Evolutionary conservation across 2,329 filamentous ascomycete genomes (phyloP).

Genomic region (Aulographum hederae): DNA sequence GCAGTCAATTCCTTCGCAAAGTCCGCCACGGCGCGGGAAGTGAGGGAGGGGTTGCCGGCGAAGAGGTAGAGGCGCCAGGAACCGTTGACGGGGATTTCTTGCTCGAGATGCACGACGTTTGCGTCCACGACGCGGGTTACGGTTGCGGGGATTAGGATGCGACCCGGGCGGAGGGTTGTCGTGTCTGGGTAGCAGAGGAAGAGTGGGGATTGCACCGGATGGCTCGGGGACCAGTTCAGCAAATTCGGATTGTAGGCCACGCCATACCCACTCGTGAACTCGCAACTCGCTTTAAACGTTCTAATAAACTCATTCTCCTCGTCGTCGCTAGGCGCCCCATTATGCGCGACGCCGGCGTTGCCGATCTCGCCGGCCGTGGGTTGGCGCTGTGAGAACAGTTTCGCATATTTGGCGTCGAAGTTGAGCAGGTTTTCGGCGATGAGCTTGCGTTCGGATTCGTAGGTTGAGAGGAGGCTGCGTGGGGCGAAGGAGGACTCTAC

Average conservation of each 20-base stretch:
- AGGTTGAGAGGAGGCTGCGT: constrained; percentile 60
- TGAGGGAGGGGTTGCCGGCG: constrained; percentile 45
- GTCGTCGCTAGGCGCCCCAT: constrained; percentile 10
- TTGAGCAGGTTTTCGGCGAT: constrained; percentile 69
- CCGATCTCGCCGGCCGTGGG: constrained; percentile 57
- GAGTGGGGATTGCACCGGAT: constrained; percentile 51
- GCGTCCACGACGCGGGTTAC: constrained; percentile 79
- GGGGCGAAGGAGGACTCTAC: constrained; percentile 70
- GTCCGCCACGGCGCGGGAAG: constrained; percentile 46
- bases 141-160: constrained; percentile 57
- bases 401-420: constrained; percentile 81
- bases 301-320: constrained; percentile 68
- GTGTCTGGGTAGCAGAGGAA: constrained; percentile 37
- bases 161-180: constrained; percentile 52
- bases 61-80: constrained; percentile 78
- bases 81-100: constrained; percentile 76
- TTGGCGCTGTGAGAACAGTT: constrained; percentile 66
- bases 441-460: constrained; percentile 69
- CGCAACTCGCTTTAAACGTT: constrained; percentile 79
- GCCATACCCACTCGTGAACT: constrained; percentile 84
- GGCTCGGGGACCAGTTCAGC: constrained; percentile 64
- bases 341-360: constrained; percentile 21
- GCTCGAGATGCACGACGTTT: constrained; percentile 78
- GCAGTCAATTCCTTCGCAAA: constrained; percentile 46
- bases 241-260: constrained; percentile 69